Conservation (phyloP, 371 early-diverging fungal species). For the Scutellospora calospora region DNA sequence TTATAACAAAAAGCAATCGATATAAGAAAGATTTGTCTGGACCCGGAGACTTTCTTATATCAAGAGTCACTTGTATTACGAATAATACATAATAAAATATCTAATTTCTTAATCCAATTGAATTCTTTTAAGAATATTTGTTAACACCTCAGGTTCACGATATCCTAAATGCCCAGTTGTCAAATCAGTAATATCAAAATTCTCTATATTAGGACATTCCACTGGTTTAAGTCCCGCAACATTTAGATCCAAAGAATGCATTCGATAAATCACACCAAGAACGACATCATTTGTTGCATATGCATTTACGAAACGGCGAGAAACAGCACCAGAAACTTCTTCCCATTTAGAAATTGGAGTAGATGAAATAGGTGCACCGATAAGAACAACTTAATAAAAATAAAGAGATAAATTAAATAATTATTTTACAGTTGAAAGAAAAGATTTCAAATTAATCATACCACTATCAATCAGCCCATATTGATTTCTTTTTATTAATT, state of each 20-base stretch:
- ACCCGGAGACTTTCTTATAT: no score
- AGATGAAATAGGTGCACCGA: constrained; percentile 71
- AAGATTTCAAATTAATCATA: constrained; percentile 40
- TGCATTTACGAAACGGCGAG: constrained; percentile 90
- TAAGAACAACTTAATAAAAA: constrained; percentile 57
- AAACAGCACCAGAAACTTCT: constrained; percentile 67
- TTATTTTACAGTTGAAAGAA: neutral
- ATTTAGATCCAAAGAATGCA: constrained; percentile 66
- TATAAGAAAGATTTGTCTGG: no score
- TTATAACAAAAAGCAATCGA: no score
- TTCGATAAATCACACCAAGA: constrained; percentile 82
- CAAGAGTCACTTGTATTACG: no score
- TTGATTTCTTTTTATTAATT: constrained; percentile 71
- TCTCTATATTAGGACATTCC: constrained; percentile 71
- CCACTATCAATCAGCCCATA: constrained; percentile 63
- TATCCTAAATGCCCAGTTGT: constrained; percentile 92
- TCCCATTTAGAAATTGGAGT: constrained; percentile 59
- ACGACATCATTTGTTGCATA: constrained; percentile 91
- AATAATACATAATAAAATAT: constrained; percentile 2
- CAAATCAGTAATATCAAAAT: constrained; percentile 75
- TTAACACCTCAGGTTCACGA: constrained; percentile 46
- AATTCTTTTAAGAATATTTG: constrained; percentile 24
- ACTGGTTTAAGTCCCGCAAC: constrained; percentile 88
- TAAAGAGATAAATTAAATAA: neutral
- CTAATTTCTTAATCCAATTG: neutral